Conservation (phyloP, 2,329 filamentous ascomycete genomes). For the Penicillium sp. region DNA sequence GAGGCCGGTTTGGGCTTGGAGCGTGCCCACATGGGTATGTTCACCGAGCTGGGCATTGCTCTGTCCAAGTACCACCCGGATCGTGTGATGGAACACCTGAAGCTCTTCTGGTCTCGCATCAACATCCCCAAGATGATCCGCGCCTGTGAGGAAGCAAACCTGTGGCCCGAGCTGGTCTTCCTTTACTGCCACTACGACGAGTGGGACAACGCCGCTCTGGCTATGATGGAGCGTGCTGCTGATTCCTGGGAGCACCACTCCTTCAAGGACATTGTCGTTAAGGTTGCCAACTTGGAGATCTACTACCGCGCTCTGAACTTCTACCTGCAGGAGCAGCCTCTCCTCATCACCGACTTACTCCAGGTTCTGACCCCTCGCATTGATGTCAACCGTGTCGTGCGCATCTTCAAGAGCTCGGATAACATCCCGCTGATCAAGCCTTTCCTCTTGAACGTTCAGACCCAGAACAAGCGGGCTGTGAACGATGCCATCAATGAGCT, state of each 20-base stretch:
- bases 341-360: constrained; percentile 90
- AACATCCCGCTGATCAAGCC: constrained; percentile 98
- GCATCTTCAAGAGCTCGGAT: constrained; percentile 98
- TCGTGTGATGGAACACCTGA: constrained; percentile 95
- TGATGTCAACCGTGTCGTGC: constrained; percentile 98
- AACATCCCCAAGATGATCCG: constrained; percentile 97
- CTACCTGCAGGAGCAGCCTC: constrained; percentile 95
- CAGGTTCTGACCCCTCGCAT: constrained; percentile 90
- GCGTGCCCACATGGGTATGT: constrained; percentile 93
- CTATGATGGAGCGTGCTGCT: constrained; percentile 95
- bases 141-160: constrained; percentile 87
- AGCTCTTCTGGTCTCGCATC: constrained; percentile 97
- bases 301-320: constrained; percentile 98
- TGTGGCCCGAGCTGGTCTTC: constrained; percentile 98
- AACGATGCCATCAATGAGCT: constrained; percentile 98
- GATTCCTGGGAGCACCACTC: constrained; percentile 99
- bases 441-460: constrained; percentile 93
- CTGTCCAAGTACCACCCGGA: constrained; percentile 94
- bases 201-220: constrained; percentile 92
- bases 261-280: constrained; percentile 98
- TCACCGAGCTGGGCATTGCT: constrained; percentile 88
- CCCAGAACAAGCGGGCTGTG: constrained; percentile 96
- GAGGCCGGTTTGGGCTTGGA: constrained; percentile 94
- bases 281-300: constrained; percentile 97
- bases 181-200: constrained; percentile 98